phyloP scores from a whole-genome alignment of 169 alveolate genomes.

The Amoebophrya sp. region DNA sequence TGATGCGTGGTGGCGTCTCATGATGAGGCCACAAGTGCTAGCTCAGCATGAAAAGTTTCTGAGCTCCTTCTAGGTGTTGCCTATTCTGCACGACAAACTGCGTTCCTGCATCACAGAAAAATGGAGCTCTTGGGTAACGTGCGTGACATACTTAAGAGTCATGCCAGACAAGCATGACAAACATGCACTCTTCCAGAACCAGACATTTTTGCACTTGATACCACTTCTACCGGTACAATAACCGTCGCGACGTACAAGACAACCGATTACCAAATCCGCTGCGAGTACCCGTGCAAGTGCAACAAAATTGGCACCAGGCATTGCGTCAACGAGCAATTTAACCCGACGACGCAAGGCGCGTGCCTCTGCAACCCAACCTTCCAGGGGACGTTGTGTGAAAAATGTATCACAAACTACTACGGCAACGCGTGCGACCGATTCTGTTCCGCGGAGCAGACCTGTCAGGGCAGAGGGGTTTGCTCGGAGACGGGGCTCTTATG shows the following conservation, averaged over 20 bases:
- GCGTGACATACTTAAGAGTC: no score
- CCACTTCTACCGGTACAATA: no score
- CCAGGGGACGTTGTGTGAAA: neutral
- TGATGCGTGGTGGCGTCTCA: no score
- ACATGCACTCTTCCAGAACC: no score
- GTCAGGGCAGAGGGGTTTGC: neutral
- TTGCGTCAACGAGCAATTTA: neutral
- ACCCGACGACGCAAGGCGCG: neutral
- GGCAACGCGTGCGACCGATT: neutral
- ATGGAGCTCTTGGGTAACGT: no score
- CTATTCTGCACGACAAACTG: no score
- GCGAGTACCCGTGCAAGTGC: slow-evolving; percentile 8
- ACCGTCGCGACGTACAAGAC: neutral
- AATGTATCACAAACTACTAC: neutral
- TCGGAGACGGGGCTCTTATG: neutral
- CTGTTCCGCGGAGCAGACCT: neutral
- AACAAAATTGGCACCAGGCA: neutral
- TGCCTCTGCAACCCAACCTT: neutral
- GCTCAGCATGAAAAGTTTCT: no score
- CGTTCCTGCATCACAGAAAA: no score
- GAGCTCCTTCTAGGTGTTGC: no score
- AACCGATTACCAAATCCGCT: neutral
- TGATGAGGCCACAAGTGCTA: no score
- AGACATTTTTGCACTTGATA: no score
- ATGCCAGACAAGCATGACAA: no score